Evolutionary conservation across 768 basidiomycete genomes (phyloP).

Genomic region (Rhodotorula diobovata): DNA sequence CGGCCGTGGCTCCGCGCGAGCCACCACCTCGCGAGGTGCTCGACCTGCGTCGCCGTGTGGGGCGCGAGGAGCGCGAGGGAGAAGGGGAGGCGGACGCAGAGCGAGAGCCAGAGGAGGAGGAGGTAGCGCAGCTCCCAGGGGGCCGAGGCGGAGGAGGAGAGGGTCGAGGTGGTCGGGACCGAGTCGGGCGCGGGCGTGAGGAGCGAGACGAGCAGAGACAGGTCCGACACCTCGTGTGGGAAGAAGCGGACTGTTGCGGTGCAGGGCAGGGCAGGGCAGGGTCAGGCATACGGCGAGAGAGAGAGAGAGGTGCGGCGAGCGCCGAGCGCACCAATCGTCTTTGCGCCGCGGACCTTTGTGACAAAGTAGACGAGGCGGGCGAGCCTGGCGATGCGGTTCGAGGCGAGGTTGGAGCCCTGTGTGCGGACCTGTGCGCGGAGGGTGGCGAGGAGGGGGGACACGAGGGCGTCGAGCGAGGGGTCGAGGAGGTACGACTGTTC

Average conservation of each 20-base stretch:
- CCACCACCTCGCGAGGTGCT: conserved; percentile 58
- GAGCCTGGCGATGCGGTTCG: conserved; percentile 55
- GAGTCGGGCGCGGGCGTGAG: conserved; percentile 24
- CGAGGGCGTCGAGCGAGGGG: conserved; percentile 73
- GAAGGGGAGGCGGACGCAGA: conserved; percentile 91
- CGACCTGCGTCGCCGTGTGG: conserved; percentile 58
- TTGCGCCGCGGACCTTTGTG: conserved; percentile 82
- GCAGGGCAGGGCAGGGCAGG: neutral
- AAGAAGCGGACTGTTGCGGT: conserved; percentile 74
- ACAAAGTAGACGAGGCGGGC: conserved; percentile 68
- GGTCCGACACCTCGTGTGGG: conserved; percentile 81
- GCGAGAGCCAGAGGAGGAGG: conserved; percentile 83
- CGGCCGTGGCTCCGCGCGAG: conserved; percentile 68
- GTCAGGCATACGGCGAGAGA: conserved; percentile 11
- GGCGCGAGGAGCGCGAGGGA: conserved; percentile 59
- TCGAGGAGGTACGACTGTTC: conserved; percentile 90
- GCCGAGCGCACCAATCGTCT: conserved; percentile 67
- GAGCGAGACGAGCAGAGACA: conserved; percentile 66
- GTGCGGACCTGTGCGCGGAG: conserved; percentile 57
- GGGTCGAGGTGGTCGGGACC: conserved; percentile 20
- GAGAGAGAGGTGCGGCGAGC: neutral
- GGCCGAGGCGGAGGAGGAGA: conserved; percentile 43
- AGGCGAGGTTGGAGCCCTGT: conserved; percentile 42
- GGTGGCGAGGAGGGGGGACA: conserved; percentile 65
- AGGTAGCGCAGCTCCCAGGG: conserved; percentile 77